Evolutionary conservation across 495 filamentous ascomycete genomes (phyloP), one percentile per base, ranked within the genome.

Genomic region (Xylaria grammica): DNA sequence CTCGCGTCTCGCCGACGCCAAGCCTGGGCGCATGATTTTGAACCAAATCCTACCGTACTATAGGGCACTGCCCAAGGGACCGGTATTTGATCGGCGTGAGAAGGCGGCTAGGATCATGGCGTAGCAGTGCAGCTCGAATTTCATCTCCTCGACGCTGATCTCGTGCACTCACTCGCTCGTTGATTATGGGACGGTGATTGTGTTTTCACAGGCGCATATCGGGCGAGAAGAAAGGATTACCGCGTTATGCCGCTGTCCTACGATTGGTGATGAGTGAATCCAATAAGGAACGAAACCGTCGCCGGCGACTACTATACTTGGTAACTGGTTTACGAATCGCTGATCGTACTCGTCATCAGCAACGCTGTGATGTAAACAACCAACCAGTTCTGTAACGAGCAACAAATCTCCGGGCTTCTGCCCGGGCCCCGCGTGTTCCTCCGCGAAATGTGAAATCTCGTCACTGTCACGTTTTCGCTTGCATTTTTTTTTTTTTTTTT

Each of bases 81-180:
- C 51, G 51, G 51, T 54, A 40, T 54, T 48, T 46, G 50, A 62
- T 55, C 50, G 60, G 60, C 60, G 55, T 53, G 36, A 54, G 50
- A 46, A 13, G 26, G 48, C 48, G 26, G 13, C 45, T 32, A 22
- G 60, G 49, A 36, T 62, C 38, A 3, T 44, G n/a, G 49, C 50
- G 50, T 54, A 36, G 50, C 60, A 62, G 50, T n/a, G 50, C 60
- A 46, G 34, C 7, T 30, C 45, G 59, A 30, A 59, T 1, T 54
- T 34, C n/a, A 40, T 44, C 48, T 55, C 49, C 36, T 56, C 53
- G 34, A 19, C 51, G 60, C 49, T 36, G 56, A 49, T 60, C 54
- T 36, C 27, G 56, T 26, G 56, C 10, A 22, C 42, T n/a, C 13
- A 8, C 19, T 22, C 17, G 8, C 38, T 30, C 26, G 26, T 34